A percentile compares a stretch with the other conserved stretches of the same genome.
These are phyloP conservation scores for Backusella tuberculispora DNA, from an alignment of 192 early-diverging fungal species.

Conservation along the genomic window DNA sequence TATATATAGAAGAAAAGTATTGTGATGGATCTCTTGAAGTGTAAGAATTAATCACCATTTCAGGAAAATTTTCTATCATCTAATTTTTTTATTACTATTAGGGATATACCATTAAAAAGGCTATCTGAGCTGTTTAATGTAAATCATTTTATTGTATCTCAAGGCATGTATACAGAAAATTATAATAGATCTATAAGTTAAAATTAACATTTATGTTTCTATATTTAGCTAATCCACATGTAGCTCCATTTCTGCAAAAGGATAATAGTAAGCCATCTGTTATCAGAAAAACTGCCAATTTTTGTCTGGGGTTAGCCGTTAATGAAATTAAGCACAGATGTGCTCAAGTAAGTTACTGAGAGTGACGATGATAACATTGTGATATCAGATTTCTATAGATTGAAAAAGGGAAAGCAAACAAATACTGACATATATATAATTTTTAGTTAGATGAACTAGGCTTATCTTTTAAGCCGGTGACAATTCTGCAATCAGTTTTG, in stretches of 20 bases:
- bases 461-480: constrained; percentile 53
- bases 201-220: not conserved
- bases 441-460: constrained; percentile 62
- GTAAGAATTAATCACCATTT: constrained; percentile 42
- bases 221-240: constrained; percentile 71
- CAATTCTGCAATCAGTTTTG: constrained; percentile 66
- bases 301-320: constrained; percentile 56
- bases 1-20: constrained; percentile 62
- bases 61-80: not conserved
- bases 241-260: constrained; percentile 73
- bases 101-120: constrained; percentile 81
- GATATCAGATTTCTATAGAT: not conserved
- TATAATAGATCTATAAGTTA: not conserved
- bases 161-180: constrained; percentile 32
- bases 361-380: not conserved
- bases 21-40: constrained; percentile 83
- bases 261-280: constrained; percentile 47
- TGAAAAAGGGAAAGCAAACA: not conserved
- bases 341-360: constrained; percentile 57
- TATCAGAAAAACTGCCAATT: constrained; percentile 45
- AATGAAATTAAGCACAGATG: constrained; percentile 70
- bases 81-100: constrained; percentile 25
- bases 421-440: not conserved
- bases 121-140: constrained; percentile 81
- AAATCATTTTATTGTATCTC: constrained; percentile 86